Evolutionary conservation across 306 rosid species (phyloP).

Genomic region (Acmispon strigosus): DNA sequence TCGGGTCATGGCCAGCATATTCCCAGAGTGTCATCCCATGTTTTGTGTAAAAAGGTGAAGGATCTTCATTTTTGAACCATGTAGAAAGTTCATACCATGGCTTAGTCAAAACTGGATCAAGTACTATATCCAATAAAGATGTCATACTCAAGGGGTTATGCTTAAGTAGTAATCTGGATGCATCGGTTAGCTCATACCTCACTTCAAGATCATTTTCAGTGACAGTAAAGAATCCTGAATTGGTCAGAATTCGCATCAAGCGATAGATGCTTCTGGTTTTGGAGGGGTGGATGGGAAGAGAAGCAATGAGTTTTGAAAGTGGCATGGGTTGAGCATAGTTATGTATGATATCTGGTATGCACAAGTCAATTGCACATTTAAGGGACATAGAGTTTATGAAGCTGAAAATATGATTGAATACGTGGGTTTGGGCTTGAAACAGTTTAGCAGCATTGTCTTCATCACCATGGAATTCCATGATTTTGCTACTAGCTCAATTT

Average conservation of each 20-base stretch:
- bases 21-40: constrained; percentile 42
- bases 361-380: constrained; percentile 41
- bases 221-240: constrained; percentile 38
- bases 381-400: constrained; percentile 42
- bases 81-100: constrained; percentile 30
- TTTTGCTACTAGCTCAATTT: not conserved
- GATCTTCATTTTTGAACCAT: constrained; percentile 40
- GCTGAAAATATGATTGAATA: constrained; percentile 31
- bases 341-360: constrained; percentile 26
- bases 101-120: constrained; percentile 19
- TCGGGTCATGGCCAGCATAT: constrained; percentile 2
- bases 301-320: constrained; percentile 29
- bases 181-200: constrained; percentile 37
- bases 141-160: constrained; percentile 18
- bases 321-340: constrained; percentile 45
- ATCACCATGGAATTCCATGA: not conserved
- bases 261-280: constrained; percentile 27
- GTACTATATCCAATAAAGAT: constrained; percentile 1
- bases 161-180: constrained; percentile 39
- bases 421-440: constrained; percentile 29
- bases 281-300: constrained; percentile 33
- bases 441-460: constrained; percentile 9
- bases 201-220: constrained; percentile 3
- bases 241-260: constrained; percentile 40
- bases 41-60: constrained; percentile 30